Conservation (phyloP, 2,329 filamentous ascomycete genomes). For the Corynespora cassiicola region DNA sequence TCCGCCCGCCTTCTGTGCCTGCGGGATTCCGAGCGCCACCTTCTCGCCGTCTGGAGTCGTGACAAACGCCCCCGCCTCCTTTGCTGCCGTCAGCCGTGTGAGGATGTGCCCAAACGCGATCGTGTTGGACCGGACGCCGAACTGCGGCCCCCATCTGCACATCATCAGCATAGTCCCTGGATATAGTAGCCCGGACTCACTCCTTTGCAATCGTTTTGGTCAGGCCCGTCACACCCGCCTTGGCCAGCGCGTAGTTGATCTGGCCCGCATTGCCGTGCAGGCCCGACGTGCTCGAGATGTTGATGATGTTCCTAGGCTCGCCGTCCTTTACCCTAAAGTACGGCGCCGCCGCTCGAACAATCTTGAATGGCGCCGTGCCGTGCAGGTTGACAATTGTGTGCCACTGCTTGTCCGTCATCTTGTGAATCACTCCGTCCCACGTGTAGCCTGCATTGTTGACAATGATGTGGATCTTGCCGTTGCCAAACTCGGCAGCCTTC, state of each 20-base stretch:
- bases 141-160: conserved; percentile 74
- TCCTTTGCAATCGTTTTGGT: conserved; percentile 91
- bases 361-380: conserved; percentile 83
- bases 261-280: conserved; percentile 90
- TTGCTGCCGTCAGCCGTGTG: conserved; percentile 81
- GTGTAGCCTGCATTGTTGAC: conserved; percentile 94
- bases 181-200: conserved; percentile 26
- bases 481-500: conserved; percentile 78
- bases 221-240: conserved; percentile 81
- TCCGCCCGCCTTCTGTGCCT: conserved; percentile 51
- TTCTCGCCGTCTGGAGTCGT: conserved; percentile 73
- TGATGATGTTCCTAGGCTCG: conserved; percentile 79
- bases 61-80: conserved; percentile 83
- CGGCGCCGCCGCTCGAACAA: conserved; percentile 77
- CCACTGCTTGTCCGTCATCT: conserved; percentile 92
- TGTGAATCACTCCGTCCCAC: conserved; percentile 92
- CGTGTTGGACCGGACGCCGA: conserved; percentile 83
- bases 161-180: conserved; percentile 9
- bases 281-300: conserved; percentile 82
- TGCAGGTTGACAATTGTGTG: conserved; percentile 85
- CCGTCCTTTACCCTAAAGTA: conserved; percentile 89
- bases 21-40: conserved; percentile 50
- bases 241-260: conserved; percentile 85
- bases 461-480: conserved; percentile 87
- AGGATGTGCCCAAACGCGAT: conserved; percentile 84